These are phyloP conservation scores for Diddensiella santjacobensis DNA, from an alignment of 805 yeast genomes.

Conservation along the genomic window DNA sequence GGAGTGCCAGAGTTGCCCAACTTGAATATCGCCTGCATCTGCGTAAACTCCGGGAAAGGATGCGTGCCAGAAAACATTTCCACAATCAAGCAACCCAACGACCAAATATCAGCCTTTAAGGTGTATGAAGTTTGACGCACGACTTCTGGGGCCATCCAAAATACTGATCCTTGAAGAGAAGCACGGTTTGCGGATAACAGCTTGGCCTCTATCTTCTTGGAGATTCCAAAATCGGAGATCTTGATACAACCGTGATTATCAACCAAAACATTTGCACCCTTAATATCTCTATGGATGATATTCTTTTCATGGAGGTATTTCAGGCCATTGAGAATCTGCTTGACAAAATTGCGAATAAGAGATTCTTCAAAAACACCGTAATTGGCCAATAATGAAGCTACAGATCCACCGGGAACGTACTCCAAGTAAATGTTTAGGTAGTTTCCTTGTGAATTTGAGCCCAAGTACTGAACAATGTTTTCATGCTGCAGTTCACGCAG, in stretches of 20 bases:
- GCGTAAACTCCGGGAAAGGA: constrained; percentile 92
- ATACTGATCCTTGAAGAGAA: constrained; percentile 89
- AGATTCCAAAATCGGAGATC: constrained; percentile 83
- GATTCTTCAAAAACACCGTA: constrained; percentile 83
- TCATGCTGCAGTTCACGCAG: constrained; percentile 80
- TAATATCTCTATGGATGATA: constrained; percentile 82
- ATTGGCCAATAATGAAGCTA: constrained; percentile 63
- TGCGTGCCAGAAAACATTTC: constrained; percentile 97
- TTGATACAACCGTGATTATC: constrained; percentile 79
- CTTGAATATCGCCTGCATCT: constrained; percentile 95
- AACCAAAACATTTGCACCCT: constrained; percentile 81
- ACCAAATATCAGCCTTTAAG: constrained; percentile 94
- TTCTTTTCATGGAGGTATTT: constrained; percentile 68
- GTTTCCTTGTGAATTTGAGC: constrained; percentile 73
- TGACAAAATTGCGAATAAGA: constrained; percentile 62
- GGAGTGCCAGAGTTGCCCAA: constrained; percentile 83
- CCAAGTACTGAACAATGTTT: constrained; percentile 87
- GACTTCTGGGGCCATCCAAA: constrained; percentile 99
- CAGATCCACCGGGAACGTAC: constrained; percentile 71
- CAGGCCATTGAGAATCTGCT: constrained; percentile 74
- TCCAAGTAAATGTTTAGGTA: constrained; percentile 75
- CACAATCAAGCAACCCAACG: constrained; percentile 87
- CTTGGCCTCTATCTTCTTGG: constrained; percentile 60
- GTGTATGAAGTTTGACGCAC: constrained; percentile 91
- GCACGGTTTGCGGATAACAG: constrained; percentile 54